Evolutionary conservation across 495 filamentous ascomycete species (phyloP), one percentile per base, ranked within the genome.

Genomic region (Penicillium roqueforti): DNA sequence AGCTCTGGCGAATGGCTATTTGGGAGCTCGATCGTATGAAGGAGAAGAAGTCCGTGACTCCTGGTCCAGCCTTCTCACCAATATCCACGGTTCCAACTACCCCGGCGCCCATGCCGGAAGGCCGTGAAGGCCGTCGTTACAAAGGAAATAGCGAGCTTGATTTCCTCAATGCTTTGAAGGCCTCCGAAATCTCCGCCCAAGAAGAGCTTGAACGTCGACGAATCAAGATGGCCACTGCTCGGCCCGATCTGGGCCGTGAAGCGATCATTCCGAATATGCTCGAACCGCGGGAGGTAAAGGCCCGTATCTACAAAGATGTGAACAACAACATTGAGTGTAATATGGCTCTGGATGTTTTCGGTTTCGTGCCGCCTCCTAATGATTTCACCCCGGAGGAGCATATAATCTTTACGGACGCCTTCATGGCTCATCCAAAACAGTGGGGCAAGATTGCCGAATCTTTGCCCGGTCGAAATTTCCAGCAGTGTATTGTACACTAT

Each of bases 401-500:
- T 36, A 78, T 83, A 40, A 77, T 77, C 16, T 95, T 97, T 61
- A 84, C 90, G 18, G 83, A 87, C 58, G 79, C 83, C 2, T 97
- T 92, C 61, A 81, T 90, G 56, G 83, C 87, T 34, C 76, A 79
- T 53, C 92, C 92, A 0, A 98, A 98, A 79, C 87, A 89, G 66
- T 98, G 90, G 87, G 87, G 89, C 42, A 87, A 87, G 63, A 91
- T 98, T 50, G 88, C 92, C 3, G 83, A 87, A 22, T 76, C 79
- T 20, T 66, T 96, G 11, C 79, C 83, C 10, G 76, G 80, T 19
- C 85, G 92, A 16, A 84, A 86, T 58, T 93, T 87, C 70, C 83
- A 87, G 58, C 84, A 91, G 44, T 95, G 89, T 65, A 97, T 98
- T 58, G 79, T 90, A 58, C 95, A 97, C 68, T 97, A 98, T 68